Evolutionary conservation across 805 yeast species (phyloP).

Genomic region (Suhomyces sp.): DNA sequence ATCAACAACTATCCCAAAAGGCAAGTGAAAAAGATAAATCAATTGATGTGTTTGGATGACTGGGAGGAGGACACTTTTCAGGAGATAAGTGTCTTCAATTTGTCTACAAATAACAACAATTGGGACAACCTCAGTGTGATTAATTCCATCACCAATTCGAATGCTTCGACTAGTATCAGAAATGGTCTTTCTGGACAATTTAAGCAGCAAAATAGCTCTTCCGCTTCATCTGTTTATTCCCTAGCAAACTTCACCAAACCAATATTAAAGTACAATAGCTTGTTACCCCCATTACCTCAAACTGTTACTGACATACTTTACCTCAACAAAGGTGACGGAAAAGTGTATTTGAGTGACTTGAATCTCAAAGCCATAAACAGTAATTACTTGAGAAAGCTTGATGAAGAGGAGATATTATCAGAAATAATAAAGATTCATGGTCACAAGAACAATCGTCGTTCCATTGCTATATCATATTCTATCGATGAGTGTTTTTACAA

Average conservation of each 20-base stretch:
- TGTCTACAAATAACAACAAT: not conserved
- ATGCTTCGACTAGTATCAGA: not conserved
- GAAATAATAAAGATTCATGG: conserved; percentile 27
- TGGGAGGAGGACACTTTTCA: not conserved
- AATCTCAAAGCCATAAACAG: conserved; percentile 38
- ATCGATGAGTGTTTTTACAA: not conserved
- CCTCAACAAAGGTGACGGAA: conserved; percentile 21
- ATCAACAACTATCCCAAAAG: conserved; percentile 38
- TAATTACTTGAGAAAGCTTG: conserved; percentile 26
- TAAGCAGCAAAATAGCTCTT: conserved; percentile 4
- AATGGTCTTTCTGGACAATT: not conserved
- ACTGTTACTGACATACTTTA: conserved; percentile 28
- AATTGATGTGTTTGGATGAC: conserved; percentile 15
- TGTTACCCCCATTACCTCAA: conserved; percentile 36
- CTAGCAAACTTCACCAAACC: conserved; percentile 27
- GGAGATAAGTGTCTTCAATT: conserved; percentile 3
- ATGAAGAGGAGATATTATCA: conserved; percentile 31
- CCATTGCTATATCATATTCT: not conserved
- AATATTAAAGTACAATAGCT: conserved; percentile 34
- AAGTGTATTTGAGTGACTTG: conserved; percentile 39
- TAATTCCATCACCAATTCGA: not conserved
- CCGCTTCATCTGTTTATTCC: conserved; percentile 27
- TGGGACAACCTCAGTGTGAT: not conserved
- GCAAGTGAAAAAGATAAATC: conserved; percentile 22
- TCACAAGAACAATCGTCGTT: not conserved